A percentile compares a stretch with the other conserved stretches of the same genome.
These are phyloP conservation scores for Ajuga chamaepitys DNA, from an alignment of 257 asterid genomes.

Conservation along the genomic window DNA sequence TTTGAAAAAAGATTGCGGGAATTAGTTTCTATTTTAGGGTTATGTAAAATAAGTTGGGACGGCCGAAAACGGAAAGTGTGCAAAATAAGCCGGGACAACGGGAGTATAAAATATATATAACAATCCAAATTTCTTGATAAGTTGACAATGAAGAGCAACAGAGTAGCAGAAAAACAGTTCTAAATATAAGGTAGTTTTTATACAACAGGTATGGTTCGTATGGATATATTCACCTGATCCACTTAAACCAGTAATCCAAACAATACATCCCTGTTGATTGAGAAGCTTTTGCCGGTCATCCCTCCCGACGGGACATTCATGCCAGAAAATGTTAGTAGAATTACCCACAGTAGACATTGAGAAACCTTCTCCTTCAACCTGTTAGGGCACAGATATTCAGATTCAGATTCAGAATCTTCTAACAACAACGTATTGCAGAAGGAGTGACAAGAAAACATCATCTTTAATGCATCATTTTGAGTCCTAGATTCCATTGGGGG, in stretches of 20 bases:
- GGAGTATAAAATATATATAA: too few relatives aligned
- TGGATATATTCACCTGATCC: conserved; percentile 64
- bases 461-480: not conserved
- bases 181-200: too few relatives aligned
- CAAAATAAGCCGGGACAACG: too few relatives aligned
- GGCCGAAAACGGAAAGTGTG: too few relatives aligned
- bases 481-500: not conserved
- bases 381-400: conserved; percentile 10
- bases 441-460: not conserved
- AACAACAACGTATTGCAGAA: conserved; percentile 2
- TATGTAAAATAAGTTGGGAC: too few relatives aligned
- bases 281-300: conserved; percentile 74
- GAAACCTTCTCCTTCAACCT: conserved; percentile 22
- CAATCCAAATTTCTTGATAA: too few relatives aligned
- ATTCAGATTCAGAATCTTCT: conserved; percentile 17
- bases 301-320: conserved; percentile 71
- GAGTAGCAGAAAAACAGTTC: not conserved
- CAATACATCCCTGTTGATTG: conserved; percentile 87
- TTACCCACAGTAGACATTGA: conserved; percentile 66
- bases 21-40: too few relatives aligned
- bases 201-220: too few relatives aligned
- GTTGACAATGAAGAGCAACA: too few relatives aligned
- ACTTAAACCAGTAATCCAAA: conserved; percentile 98
- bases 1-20: too few relatives aligned
- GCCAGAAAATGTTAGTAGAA: conserved; percentile 91